A percentile compares a stretch with the other conserved stretches of the same genome.
Conservation (phyloP, 306 rosid species). For the Erythrophleum fordii region DNA sequence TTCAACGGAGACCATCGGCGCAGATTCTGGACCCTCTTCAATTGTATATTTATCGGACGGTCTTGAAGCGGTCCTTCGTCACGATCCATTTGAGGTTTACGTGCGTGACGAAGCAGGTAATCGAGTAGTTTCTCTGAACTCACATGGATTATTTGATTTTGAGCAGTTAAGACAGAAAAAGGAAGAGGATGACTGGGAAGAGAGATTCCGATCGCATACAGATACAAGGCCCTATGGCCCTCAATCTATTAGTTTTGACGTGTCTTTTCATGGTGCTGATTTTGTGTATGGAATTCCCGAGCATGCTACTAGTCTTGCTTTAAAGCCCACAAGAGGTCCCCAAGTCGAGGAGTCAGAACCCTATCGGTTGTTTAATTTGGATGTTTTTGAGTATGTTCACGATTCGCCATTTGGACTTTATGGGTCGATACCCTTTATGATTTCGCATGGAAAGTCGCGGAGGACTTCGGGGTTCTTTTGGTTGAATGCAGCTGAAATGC, state of each 20-base stretch:
- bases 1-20: slow-evolving; percentile 52
- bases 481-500: slow-evolving; percentile 98
- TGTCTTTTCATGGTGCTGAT: slow-evolving; percentile 80
- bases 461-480: slow-evolving; percentile 90
- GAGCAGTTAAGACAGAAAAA: slow-evolving; percentile 69
- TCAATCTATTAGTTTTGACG: slow-evolving; percentile 90
- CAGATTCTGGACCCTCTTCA: slow-evolving; percentile 52
- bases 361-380: slow-evolving; percentile 82
- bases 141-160: slow-evolving; percentile 87
- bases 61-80: slow-evolving; percentile 76
- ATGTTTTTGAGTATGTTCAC: slow-evolving; percentile 82
- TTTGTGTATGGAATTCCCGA: slow-evolving; percentile 94
- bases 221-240: slow-evolving; percentile 87
- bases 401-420: slow-evolving; percentile 92
- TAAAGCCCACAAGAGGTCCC: slow-evolving; percentile 89
- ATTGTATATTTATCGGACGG: slow-evolving; percentile 65
- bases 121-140: slow-evolving; percentile 76
- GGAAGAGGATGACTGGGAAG: slow-evolving; percentile 86
- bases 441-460: slow-evolving; percentile 76
- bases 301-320: slow-evolving; percentile 72
- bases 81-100: slow-evolving; percentile 87
- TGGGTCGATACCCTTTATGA: slow-evolving; percentile 91
- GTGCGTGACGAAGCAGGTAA: slow-evolving; percentile 64
- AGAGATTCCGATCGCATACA: slow-evolving; percentile 69
- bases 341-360: slow-evolving; percentile 84